Evolutionary conservation across 2,329 filamentous ascomycete species (phyloP).

Genomic region (Clarireedia monteithiana): DNA sequence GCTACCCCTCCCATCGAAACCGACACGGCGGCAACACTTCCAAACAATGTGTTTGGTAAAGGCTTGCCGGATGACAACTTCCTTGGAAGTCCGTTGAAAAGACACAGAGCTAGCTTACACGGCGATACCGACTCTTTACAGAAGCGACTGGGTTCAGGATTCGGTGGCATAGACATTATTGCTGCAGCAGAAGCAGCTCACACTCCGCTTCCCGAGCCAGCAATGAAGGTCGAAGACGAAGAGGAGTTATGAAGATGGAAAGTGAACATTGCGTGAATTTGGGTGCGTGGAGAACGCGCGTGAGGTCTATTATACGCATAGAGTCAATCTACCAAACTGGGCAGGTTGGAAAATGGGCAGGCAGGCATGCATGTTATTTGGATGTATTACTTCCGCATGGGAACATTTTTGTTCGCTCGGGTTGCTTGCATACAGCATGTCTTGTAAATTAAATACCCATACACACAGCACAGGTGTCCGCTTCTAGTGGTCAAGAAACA

Average conservation of each 20-base stretch:
- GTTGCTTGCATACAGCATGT: background rate
- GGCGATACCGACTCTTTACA: slow-evolving; percentile 35
- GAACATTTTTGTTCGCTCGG: background rate
- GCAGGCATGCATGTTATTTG: background rate
- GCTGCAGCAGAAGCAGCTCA: slow-evolving; percentile 27
- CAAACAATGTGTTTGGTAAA: slow-evolving; percentile 35
- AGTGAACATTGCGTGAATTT: background rate
- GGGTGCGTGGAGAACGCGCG: background rate
- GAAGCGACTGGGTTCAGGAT: slow-evolving; percentile 22
- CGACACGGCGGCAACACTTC: slow-evolving; percentile 20
- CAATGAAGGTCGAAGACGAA: slow-evolving; percentile 15
- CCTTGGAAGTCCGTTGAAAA: slow-evolving; percentile 68
- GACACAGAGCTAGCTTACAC: slow-evolving; percentile 57
- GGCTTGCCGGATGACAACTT: slow-evolving; percentile 38
- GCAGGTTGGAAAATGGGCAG: slow-evolving; percentile 3
- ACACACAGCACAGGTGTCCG: background rate
- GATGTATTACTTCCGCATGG: background rate
- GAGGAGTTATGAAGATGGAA: slow-evolving; percentile 26
- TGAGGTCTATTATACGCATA: background rate
- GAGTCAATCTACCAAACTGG: slow-evolving; percentile 2
- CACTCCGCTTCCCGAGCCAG: slow-evolving; percentile 17
- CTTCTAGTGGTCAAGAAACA: background rate
- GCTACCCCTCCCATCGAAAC: slow-evolving; percentile 37
- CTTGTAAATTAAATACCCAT: background rate
- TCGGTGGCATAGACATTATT: slow-evolving; percentile 20